A percentile compares a stretch with the other conserved stretches of the same genome.
These are phyloP conservation scores for Sindora glabra DNA, from an alignment of 306 rosid species.

Conservation along the genomic window DNA sequence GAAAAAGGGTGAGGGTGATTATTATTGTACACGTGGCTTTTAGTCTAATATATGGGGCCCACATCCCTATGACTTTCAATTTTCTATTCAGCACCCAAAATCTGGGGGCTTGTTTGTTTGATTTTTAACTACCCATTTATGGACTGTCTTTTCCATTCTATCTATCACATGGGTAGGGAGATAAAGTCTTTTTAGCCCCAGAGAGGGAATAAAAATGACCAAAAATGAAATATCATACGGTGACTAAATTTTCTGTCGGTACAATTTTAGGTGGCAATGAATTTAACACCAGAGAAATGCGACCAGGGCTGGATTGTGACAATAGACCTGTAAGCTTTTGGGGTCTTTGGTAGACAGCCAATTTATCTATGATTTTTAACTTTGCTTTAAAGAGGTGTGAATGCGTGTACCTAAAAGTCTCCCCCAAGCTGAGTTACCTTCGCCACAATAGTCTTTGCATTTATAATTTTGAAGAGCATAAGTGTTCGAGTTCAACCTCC, in stretches of 20 bases:
- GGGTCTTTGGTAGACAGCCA: constrained; percentile 7
- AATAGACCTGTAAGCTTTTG: constrained; percentile 12
- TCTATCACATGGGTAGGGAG: constrained; percentile 13
- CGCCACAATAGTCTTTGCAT: constrained; percentile 18
- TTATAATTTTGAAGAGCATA: too few relatives aligned
- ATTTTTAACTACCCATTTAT: constrained; percentile 41
- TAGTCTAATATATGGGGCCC: constrained; percentile 3
- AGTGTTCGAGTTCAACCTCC: constrained; percentile 11
- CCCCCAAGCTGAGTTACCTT: constrained; percentile 3
- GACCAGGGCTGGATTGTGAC: constrained; percentile 9
- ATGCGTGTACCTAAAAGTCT: constrained; percentile 35
- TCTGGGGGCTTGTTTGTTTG: constrained; percentile 23
- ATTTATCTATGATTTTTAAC: constrained; percentile 15
- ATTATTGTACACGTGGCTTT: constrained; percentile 21
- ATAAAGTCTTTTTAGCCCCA: not conserved
- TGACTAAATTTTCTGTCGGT: constrained; percentile 30
- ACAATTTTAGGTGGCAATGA: constrained; percentile 23
- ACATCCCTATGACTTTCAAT: not conserved
- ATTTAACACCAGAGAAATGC: constrained; percentile 17
- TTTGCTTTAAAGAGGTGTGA: constrained; percentile 47
- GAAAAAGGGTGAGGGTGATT: not conserved
- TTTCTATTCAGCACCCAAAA: constrained; percentile 20
- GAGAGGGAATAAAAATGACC: constrained; percentile 22
- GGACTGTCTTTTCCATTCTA: constrained; percentile 16
- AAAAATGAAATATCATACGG: constrained; percentile 24